A percentile compares a stretch with the other conserved stretches of the same genome.
phyloP scores from a whole-genome alignment of 257 asterid species.

The Nicotiana benthamiana region DNA sequence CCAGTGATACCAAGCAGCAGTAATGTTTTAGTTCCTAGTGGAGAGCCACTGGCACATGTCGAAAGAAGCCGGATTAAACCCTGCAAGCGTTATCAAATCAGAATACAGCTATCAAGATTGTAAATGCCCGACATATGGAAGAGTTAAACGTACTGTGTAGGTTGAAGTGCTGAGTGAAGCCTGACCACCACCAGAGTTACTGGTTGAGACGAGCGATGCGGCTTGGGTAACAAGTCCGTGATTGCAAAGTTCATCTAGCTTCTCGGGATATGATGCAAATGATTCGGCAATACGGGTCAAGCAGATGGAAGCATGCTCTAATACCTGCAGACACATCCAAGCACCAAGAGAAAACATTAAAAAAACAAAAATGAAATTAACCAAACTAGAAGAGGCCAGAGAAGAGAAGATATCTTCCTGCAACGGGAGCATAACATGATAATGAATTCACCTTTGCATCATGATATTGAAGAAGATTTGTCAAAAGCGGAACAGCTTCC shows the following conservation, averaged over 20 bases:
- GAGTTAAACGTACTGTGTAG: slow-evolving; percentile 56
- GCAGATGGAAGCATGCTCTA: slow-evolving; percentile 94
- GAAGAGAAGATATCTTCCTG: not conserved
- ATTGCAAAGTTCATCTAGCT: slow-evolving; percentile 89
- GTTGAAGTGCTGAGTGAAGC: slow-evolving; percentile 89
- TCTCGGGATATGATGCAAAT: slow-evolving; percentile 89
- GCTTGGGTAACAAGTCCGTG: slow-evolving; percentile 95
- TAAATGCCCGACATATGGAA: not conserved
- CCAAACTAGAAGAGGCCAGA: not conserved
- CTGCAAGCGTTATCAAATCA: slow-evolving; percentile 42
- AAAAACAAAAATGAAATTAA: not conserved
- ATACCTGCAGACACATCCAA: slow-evolving; percentile 41
- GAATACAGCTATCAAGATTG: slow-evolving; percentile 8
- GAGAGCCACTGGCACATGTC: slow-evolving; percentile 91
- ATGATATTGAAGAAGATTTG: slow-evolving; percentile 94
- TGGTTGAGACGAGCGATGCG: slow-evolving; percentile 79
- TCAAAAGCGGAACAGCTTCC: slow-evolving; percentile 98
- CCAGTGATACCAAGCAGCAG: slow-evolving; percentile 90
- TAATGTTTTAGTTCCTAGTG: slow-evolving; percentile 76
- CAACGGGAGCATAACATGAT: not conserved
- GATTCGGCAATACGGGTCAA: slow-evolving; percentile 98
- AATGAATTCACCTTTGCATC: slow-evolving; percentile 73
- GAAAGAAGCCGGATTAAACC: slow-evolving; percentile 92
- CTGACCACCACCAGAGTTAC: slow-evolving; percentile 87
- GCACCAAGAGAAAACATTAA: slow-evolving; percentile 2